Base-by-base conservation (phyloP, 805 yeast species). In the Ogataea sp. region DNA sequence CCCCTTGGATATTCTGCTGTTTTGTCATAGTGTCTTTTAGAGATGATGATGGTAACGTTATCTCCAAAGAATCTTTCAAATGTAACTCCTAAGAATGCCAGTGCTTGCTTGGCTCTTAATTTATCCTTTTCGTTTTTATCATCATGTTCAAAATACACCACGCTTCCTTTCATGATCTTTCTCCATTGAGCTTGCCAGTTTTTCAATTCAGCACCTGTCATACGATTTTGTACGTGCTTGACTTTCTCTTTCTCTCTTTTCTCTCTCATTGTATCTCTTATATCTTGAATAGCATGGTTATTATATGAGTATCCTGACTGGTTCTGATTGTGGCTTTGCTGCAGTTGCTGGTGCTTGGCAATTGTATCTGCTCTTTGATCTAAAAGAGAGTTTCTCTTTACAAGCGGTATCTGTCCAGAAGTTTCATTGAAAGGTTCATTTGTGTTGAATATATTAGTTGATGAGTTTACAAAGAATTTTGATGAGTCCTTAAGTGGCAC, bases 41-140 rank as follows among this genome's bases (percentile, higher is more conserved):
- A 78, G 18, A 90, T 75, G 21, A 90, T 88, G 39, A 88, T 85
- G 11, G 96, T 85, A 46, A 71, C 84, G 26, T 67, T 68, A 28
- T 64, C 65, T 48, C 77, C 79, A 50, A 78, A 82, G 48, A 80
- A 81, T 10, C 70, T 68, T 34, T 73, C 75, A 21, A 80, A 65
- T 15, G 65, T 65, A 9, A 83, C 81, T 11, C 81, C 83, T 20
- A 78, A 60, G 2, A 66, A 59, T 40, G 52, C 59, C 17, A 56
- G 44, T 4, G 72, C 56, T 26, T 51, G 49, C 20, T 52, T 53
- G 2, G 69, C 68, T 23, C 53, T 50, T 29, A 54, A 55, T 26
- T 56, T 56, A 29, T 68, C 72, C 35, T 50, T 56, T 42, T 48
- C 59, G 46, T 48, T 55, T 32, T 51, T 50, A 2, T 64, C 68